These are phyloP conservation scores for Mollisiaceae sp. DNA, from an alignment of 2,329 filamentous ascomycete species.

Conservation along the genomic window DNA sequence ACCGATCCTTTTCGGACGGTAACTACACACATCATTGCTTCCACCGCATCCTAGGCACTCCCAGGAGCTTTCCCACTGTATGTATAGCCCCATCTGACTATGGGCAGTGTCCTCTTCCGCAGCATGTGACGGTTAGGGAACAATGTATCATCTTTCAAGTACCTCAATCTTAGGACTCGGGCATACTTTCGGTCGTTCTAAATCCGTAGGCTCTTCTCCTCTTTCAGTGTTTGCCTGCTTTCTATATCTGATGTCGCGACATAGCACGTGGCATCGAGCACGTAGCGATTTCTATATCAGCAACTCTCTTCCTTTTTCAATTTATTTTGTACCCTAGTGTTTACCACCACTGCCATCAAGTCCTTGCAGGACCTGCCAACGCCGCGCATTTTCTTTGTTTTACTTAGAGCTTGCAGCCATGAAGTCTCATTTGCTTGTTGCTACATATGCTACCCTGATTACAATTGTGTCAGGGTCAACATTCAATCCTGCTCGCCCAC, in stretches of 20 bases:
- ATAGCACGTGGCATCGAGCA: not conserved
- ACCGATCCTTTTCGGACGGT: not conserved
- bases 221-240: not conserved
- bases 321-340: not conserved
- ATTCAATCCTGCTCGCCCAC: constrained; percentile 68
- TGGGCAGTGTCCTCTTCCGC: not conserved
- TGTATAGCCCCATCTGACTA: constrained; percentile 2
- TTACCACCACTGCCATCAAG: not conserved
- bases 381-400: not conserved
- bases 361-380: not conserved
- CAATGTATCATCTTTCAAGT: not conserved
- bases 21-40: not conserved
- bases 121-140: not conserved
- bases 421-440: constrained; percentile 24
- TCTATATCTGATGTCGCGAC: not conserved
- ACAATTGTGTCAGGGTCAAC: constrained; percentile 48
- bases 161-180: not conserved
- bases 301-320: not conserved
- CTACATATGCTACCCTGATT: constrained; percentile 16
- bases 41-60: not conserved
- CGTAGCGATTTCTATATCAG: not conserved
- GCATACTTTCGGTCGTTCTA: constrained; percentile 1
- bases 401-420: constrained; percentile 19
- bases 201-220: not conserved
- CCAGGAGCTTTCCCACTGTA: not conserved